Evolutionary conservation across 805 yeast genomes (phyloP), one percentile per base, ranked within the genome.

Genomic region (Spathaspora hagerdaliae): DNA sequence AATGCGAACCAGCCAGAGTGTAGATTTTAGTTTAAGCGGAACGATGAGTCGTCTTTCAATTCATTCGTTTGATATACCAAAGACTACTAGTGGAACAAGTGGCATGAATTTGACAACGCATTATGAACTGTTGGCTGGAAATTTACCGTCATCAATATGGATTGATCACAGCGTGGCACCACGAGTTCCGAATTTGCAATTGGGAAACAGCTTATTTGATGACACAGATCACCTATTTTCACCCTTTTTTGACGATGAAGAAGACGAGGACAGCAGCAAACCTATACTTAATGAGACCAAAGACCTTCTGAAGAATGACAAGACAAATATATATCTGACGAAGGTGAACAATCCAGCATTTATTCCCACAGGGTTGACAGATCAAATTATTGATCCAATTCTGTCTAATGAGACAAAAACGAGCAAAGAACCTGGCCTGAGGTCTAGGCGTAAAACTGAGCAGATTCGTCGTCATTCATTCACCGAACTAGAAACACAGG

Each of bases 321-420:
- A 35, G 26, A 45, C 43, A 13, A 54, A 57, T 41, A 48, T 50
- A 4, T 54, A 52, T 39, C 45, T 46, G 46, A 41, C 39, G 15
- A 45, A 46, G 32, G 52, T 54, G 15, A 55, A 54, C 39, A 48
- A 47, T n/a, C 55, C 58, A 1, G 42, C 53, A 6, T 58, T 56
- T 33, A 46, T 56, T 8, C 58, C 58, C 6, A 43, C 46, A 9
- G 35, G 19, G 9, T 10, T 26, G 19, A 5, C 32, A 10, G 13
- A 8, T 3, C 24, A 19, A 19, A 19, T 19, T 19, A 19, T 19
- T 19, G 24, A 19, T 19, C 24, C 24, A 19, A 19, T 19, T 19
- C 24, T 19, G 24, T 19, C 24, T 2, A 19, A 19, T 19, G 24
- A 19, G 24, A 19, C 5, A 19, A 19, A 19, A 5, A 27, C 11